Evolutionary conservation across 192 early-diverging fungal species (phyloP).

Genomic region (Coemansia sp.): DNA sequence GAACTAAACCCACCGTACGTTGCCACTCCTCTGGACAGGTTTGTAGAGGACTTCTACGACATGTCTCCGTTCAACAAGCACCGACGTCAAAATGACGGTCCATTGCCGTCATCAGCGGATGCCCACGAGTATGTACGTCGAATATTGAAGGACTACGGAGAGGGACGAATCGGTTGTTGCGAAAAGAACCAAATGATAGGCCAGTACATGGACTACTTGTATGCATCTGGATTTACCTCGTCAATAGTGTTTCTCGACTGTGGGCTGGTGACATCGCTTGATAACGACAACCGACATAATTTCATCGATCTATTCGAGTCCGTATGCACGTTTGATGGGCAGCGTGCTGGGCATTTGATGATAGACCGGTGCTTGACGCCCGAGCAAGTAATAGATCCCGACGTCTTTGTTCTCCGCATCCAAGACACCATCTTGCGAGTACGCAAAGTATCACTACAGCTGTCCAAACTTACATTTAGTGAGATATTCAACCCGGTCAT

Average conservation of each 20-base stretch:
- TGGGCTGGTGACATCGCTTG: constrained; percentile 83
- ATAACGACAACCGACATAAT: constrained; percentile 73
- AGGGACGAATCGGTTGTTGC: constrained; percentile 15
- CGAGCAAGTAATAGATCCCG: constrained; percentile 67
- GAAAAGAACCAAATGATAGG: constrained; percentile 24
- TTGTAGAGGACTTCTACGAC: constrained; percentile 53
- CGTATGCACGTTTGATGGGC: constrained; percentile 85
- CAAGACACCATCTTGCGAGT: constrained; percentile 72
- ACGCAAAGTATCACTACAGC: constrained; percentile 69
- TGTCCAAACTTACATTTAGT: constrained; percentile 79
- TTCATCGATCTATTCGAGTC: constrained; percentile 92
- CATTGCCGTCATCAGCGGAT: constrained; percentile 28
- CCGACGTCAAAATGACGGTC: constrained; percentile 10
- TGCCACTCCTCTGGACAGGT: constrained; percentile 56
- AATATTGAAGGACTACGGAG: constrained; percentile 23
- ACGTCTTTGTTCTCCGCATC: constrained; percentile 84
- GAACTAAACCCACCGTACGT: constrained; percentile 70
- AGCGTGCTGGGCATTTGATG: constrained; percentile 81
- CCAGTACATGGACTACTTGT: constrained; percentile 51
- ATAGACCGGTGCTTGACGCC: constrained; percentile 81
- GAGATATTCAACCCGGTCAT: constrained; percentile 82
- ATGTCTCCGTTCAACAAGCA: constrained; percentile 45
- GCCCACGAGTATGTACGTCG: constrained; percentile 32
- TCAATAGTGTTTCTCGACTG: constrained; percentile 87
- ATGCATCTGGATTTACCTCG: constrained; percentile 71